Evolutionary conservation across 2,329 filamentous ascomycete species (phyloP).

Genomic region (Aspergillus sp.): DNA sequence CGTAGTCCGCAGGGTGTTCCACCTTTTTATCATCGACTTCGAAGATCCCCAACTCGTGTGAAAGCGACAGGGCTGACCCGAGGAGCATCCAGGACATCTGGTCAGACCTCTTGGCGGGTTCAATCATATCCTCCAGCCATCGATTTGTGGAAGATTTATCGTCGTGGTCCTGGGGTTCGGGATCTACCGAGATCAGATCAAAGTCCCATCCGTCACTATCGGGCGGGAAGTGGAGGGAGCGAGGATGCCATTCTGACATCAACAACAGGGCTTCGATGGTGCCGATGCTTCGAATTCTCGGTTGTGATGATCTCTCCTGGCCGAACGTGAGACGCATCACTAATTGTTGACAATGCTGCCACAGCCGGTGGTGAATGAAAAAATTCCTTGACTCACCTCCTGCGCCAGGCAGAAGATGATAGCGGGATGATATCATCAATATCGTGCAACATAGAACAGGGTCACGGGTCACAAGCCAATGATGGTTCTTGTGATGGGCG

Average conservation of each 20-base stretch:
- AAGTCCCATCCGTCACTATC: conserved; percentile 56
- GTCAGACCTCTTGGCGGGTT: conserved; percentile 54
- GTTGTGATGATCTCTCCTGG: conserved; percentile 51
- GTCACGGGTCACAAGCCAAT: conserved; percentile 48
- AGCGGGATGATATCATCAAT: conserved; percentile 55
- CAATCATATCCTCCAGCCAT: conserved; percentile 55
- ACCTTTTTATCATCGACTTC: conserved; percentile 39
- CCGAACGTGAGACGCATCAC: conserved; percentile 54
- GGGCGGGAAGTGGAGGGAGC: conserved; percentile 53
- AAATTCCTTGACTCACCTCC: conserved; percentile 49
- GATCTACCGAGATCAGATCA: conserved; percentile 46
- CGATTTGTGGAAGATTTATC: conserved; percentile 32
- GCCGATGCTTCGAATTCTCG: conserved; percentile 49
- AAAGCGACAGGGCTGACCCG: conserved; percentile 52
- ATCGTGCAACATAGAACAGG: conserved; percentile 54
- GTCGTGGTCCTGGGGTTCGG: conserved; percentile 31
- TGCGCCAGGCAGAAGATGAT: conserved; percentile 43
- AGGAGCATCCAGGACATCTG: conserved; percentile 62
- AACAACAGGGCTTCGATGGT: conserved; percentile 54
- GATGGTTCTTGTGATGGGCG: conserved; percentile 48
- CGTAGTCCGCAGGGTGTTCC: conserved; percentile 19
- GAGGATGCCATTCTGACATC: conserved; percentile 57
- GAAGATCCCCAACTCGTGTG: conserved; percentile 53
- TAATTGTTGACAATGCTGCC: conserved; percentile 54
- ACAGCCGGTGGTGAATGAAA: conserved; percentile 53